Base-by-base conservation (phyloP, 2,329 filamentous ascomycete genomes). In the Microdochium trichocladiopsis region DNA sequence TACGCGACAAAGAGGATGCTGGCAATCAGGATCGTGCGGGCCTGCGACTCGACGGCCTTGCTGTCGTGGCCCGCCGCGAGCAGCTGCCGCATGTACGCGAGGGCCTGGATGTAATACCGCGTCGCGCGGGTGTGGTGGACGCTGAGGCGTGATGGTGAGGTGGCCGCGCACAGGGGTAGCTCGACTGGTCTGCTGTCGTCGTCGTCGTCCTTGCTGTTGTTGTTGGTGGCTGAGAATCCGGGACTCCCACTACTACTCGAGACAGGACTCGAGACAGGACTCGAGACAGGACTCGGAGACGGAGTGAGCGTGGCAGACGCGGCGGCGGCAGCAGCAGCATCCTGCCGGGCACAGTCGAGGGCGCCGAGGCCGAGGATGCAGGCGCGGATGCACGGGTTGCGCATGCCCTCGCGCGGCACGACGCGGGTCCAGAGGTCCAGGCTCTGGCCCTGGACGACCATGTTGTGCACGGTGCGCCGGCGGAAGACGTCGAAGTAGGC, bases 401-500 rank as follows among this genome's bases (percentile, higher is more conserved):
- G 28, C 28, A 33, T 33, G 28, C 28, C 28, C 28, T 33, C 28
- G 28, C 28, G 28, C 8, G 28, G 28, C 28, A 33, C 28, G 28
- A 33, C 28, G 28, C 28, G 28, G 28, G 28, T 33, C 28, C 28
- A 33, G 8, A 33, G 28, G 28, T 33, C 28, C 8, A 33, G 28
- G 8, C 8, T 8, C 28, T 33, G 28, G 28, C 28, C 28, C 28
- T 33, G 28, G 28, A 33, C 28, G 28, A 33, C 28, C 28, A 33
- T 65, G 3, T 60, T 60, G 1, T 62, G 58, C 1, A 58, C 64
- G 0, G 68, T 68, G 14, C 63, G 52, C 24, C 59, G 58, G 2
- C 69, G 63, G 57, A 70, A 71, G 50, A 69, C 62, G 52, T 70
- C 69, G 22, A 71, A 71, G 3, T 57, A 59, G 14, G 28, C 28